A percentile compares a stretch with the other conserved stretches of the same genome.
Evolutionary conservation across 2,329 filamentous ascomycete genomes (phyloP).

Genomic region (Ascochyta fabae): DNA sequence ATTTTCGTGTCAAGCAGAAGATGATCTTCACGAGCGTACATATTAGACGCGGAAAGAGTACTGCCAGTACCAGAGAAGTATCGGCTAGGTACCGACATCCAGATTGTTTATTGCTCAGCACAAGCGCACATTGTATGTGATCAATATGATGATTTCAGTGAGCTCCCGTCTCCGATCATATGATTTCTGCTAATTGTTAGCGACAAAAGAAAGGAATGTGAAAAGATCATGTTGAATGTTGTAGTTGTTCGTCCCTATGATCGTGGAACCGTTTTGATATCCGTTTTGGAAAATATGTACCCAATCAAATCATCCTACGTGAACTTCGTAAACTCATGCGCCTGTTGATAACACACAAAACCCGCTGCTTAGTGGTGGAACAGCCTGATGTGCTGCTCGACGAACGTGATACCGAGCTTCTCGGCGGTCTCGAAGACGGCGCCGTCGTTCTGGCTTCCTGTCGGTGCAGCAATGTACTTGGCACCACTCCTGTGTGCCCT

Average conservation of each 20-base stretch:
- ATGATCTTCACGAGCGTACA: neutral
- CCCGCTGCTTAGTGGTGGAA: constrained; percentile 80
- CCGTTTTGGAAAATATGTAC: constrained; percentile 11
- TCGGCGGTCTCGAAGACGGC: constrained; percentile 88
- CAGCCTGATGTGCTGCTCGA: constrained; percentile 90
- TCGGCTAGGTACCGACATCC: constrained; percentile 1
- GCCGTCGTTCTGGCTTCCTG: constrained; percentile 84
- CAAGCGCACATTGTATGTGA: neutral
- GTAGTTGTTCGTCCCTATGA: constrained; percentile 7
- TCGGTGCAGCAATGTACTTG: constrained; percentile 95
- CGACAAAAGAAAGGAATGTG: neutral
- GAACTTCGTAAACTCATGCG: constrained; percentile 18
- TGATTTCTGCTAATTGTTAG: neutral
- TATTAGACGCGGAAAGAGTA: neutral
- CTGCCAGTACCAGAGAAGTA: constrained; percentile 7
- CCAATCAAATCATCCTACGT: constrained; percentile 15
- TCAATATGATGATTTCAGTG: neutral
- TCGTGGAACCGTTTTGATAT: constrained; percentile 10
- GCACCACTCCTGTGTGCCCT: constrained; percentile 84
- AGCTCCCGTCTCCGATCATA: neutral
- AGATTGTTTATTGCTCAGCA: neutral
- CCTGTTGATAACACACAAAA: constrained; percentile 10
- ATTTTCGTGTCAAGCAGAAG: neutral
- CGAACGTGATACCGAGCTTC: constrained; percentile 89
- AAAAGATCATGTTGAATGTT: constrained; percentile 13